These are phyloP conservation scores for Hirsutella minnesotensis DNA, from an alignment of 2,329 filamentous ascomycete genomes.

Conservation along the genomic window DNA sequence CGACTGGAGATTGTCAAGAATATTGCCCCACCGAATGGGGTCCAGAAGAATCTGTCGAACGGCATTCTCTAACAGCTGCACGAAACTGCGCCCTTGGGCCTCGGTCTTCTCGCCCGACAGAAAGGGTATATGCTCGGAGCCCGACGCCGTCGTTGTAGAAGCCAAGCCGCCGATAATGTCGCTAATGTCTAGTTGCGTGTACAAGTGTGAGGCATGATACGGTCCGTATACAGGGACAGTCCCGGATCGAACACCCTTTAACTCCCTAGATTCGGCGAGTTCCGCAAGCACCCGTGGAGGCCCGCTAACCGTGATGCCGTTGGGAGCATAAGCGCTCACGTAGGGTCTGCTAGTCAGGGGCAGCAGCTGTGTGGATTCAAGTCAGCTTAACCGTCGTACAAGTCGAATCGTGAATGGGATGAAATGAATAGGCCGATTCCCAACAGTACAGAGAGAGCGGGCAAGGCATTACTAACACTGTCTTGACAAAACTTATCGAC, in stretches of 20 bases:
- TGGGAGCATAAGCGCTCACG: slow-evolving; percentile 3
- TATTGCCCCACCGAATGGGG: slow-evolving; percentile 2
- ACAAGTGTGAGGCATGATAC: slow-evolving; percentile 4
- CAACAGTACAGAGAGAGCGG: no score
- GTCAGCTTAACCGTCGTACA: no score
- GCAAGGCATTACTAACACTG: neutral
- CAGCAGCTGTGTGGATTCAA: no score
- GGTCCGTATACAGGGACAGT: slow-evolving; percentile 2
- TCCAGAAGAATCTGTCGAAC: slow-evolving; percentile 1
- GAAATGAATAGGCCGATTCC: no score
- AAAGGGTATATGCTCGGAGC: neutral
- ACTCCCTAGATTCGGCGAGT: slow-evolving; percentile 1
- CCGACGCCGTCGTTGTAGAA: no score
- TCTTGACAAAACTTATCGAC: slow-evolving; percentile 1
- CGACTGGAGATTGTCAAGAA: neutral
- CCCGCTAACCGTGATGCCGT: slow-evolving; percentile 4
- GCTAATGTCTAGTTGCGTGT: neutral
- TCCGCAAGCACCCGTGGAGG: slow-evolving; percentile 1
- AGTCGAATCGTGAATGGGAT: no score
- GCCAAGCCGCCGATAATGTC: neutral
- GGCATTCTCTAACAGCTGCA: slow-evolving; percentile 1
- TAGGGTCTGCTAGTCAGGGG: slow-evolving; percentile 3
- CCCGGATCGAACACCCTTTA: slow-evolving; percentile 3
- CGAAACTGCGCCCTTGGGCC: neutral
- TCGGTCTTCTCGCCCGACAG: neutral